phyloP scores from a whole-genome alignment of 2,329 filamentous ascomycete species.

The Diaporthe destruens region DNA sequence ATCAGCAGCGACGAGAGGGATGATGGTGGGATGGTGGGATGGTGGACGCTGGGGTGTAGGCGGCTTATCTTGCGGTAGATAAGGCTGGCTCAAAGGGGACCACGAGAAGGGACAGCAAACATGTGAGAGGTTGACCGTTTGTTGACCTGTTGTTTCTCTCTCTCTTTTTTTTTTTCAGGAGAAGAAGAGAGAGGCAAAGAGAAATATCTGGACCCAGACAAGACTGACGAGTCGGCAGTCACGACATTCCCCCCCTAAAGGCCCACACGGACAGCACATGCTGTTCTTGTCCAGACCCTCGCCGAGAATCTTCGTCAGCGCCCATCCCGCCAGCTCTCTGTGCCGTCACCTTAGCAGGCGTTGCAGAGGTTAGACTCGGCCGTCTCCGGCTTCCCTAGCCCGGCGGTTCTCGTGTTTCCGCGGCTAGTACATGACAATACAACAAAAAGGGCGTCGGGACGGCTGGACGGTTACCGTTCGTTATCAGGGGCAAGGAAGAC shows the following conservation, averaged over 20 bases:
- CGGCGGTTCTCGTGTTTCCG: conserved; percentile 27
- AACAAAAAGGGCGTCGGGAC: not conserved
- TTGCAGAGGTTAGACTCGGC: conserved; percentile 4
- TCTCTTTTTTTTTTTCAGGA: not conserved
- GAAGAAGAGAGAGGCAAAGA: not conserved
- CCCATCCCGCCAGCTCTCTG: conserved; percentile 23
- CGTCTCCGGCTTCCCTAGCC: conserved; percentile 9
- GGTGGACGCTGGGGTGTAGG: conserved; percentile 9
- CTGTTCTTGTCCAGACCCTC: conserved; percentile 19
- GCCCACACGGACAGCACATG: conserved; percentile 22
- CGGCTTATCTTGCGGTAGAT: conserved; percentile 31
- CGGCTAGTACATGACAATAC: not conserved
- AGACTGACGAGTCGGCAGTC: not conserved
- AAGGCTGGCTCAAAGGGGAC: conserved; percentile 19
- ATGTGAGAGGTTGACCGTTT: conserved; percentile 17
- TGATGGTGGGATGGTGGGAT: conserved; percentile 20
- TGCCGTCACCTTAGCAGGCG: not conserved
- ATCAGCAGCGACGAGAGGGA: conserved; percentile 6
- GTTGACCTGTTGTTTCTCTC: not conserved
- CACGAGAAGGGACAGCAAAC: not conserved
- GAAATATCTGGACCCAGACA: not conserved
- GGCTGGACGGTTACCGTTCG: not conserved
- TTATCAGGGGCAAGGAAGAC: conserved; percentile 21
- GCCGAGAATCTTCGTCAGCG: not conserved
- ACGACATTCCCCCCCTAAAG: not conserved